A percentile compares a stretch with the other conserved stretches of the same genome.
Evolutionary conservation across 1,139 yeast genomes (phyloP).

Genomic region (Scheffersomyces quercinus): DNA sequence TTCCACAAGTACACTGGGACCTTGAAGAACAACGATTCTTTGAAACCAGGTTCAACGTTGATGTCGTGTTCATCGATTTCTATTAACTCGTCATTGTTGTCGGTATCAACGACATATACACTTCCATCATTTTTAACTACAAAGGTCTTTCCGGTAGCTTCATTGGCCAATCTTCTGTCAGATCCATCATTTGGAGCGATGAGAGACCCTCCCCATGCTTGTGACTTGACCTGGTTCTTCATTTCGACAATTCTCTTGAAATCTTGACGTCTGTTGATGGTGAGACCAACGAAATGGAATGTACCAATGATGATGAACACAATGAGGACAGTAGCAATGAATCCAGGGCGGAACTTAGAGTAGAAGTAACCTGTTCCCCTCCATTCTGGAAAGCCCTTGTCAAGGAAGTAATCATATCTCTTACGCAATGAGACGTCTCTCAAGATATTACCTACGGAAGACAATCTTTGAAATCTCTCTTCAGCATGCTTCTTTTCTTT

Average conservation of each 20-base stretch:
- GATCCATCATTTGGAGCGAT: constrained; percentile 50
- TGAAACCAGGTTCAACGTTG: constrained; percentile 42
- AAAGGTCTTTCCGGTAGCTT: constrained; percentile 54
- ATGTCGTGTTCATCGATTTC: constrained; percentile 43
- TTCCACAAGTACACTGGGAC: constrained; percentile 51
- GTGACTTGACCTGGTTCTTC: constrained; percentile 50
- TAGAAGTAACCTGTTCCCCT: constrained; percentile 55
- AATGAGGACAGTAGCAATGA: constrained; percentile 51
- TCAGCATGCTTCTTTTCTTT: constrained; percentile 48
- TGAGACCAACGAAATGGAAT: constrained; percentile 61
- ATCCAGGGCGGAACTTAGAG: constrained; percentile 60
- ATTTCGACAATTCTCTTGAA: constrained; percentile 55
- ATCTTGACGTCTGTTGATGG: constrained; percentile 60
- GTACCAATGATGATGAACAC: constrained; percentile 50
- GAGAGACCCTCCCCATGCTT: constrained; percentile 62
- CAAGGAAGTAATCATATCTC: constrained; percentile 81
- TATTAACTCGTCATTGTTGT: constrained; percentile 38
- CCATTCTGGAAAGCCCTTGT: constrained; percentile 86
- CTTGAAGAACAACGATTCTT: constrained; percentile 55
- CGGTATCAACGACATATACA: constrained; percentile 62
- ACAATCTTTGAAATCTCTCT: constrained; percentile 70
- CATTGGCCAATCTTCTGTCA: constrained; percentile 39
- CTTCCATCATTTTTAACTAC: constrained; percentile 68
- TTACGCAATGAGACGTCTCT: constrained; percentile 61
- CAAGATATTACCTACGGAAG: constrained; percentile 72